phyloP scores from a whole-genome alignment of 176 grass and related monocot species.

The Olyra latifolia region DNA sequence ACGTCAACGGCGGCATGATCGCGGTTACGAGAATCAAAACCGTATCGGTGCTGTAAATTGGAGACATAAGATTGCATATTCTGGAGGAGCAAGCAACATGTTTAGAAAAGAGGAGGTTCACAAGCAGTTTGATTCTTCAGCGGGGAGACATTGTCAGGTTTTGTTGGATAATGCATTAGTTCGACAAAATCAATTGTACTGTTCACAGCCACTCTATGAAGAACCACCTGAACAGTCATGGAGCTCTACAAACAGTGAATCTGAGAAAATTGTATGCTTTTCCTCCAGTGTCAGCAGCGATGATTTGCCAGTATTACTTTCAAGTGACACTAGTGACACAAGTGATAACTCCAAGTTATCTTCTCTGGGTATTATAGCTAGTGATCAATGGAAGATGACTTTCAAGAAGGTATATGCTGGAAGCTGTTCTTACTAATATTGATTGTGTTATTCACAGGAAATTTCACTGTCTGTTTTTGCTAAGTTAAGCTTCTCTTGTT shows the following conservation, averaged over 20 bases:
- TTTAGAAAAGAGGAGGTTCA: conserved; percentile 3
- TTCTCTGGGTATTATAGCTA: conserved; percentile 14
- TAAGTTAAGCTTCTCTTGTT: not conserved
- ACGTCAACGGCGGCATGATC: not conserved
- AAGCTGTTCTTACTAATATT: not conserved
- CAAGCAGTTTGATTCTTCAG: conserved; percentile 21
- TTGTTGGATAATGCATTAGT: conserved; percentile 46
- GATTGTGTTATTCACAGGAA: not conserved
- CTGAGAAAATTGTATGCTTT: conserved; percentile 36
- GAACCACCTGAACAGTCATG: conserved; percentile 27
- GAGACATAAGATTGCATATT: conserved; percentile 3
- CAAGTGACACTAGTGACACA: conserved; percentile 42
- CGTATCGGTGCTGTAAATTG: conserved; percentile 10
- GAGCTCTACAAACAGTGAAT: conserved; percentile 41
- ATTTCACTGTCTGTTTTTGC: not conserved
- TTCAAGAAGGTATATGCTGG: conserved; percentile 43
- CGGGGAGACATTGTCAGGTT: conserved; percentile 12
- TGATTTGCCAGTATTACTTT: conserved; percentile 29
- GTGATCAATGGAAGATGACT: conserved; percentile 36
- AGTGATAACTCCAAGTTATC: conserved; percentile 45
- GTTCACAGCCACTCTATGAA: not conserved
- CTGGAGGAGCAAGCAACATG: not conserved
- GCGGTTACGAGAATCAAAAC: conserved; percentile 6
- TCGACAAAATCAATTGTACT: conserved; percentile 20
- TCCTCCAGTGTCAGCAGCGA: conserved; percentile 34